These are phyloP conservation scores for Pichia sp. DNA, from an alignment of 1,139 yeast species.

Conservation along the genomic window DNA sequence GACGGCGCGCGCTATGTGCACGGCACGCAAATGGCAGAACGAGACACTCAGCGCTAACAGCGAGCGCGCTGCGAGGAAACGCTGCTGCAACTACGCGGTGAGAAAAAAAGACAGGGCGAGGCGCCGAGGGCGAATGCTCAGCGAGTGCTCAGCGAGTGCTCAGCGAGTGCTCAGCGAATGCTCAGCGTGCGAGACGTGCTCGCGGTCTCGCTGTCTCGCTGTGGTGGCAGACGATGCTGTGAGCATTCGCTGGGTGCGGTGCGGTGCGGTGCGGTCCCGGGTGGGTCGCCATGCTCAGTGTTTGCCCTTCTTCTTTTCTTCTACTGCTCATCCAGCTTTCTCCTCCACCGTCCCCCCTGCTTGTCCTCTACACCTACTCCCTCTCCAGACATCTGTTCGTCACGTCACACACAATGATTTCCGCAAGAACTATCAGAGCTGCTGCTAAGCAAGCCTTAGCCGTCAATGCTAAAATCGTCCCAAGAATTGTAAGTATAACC, in stretches of 20 bases:
- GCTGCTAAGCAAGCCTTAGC: constrained; percentile 73
- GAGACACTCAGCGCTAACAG: neutral
- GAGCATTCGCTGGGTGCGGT: too few species aligned
- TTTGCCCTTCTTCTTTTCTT: constrained; percentile 1
- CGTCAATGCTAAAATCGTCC: constrained; percentile 48
- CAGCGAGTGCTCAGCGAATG: too few species aligned
- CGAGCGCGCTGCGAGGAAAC: neutral
- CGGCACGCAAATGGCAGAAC: neutral
- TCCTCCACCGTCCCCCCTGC: neutral
- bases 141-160: too few species aligned
- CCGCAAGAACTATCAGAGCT: constrained; percentile 79
- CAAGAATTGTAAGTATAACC: constrained; percentile 55
- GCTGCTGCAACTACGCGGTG: too few species aligned
- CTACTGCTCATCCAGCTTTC: neutral
- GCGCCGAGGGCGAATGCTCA: too few species aligned
- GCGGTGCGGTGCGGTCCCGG: too few species aligned
- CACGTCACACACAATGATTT: constrained; percentile 47
- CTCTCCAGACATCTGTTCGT: constrained; percentile 8
- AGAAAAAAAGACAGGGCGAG: too few species aligned
- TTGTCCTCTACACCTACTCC: neutral
- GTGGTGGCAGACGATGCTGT: too few species aligned
- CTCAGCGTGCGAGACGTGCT: too few species aligned
- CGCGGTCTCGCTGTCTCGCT: too few species aligned
- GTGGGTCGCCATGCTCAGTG: too few species aligned
- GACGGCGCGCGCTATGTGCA: too few species aligned